Base-by-base conservation (phyloP, 179 eudicot species). In the Silene noctiflora region DNA sequence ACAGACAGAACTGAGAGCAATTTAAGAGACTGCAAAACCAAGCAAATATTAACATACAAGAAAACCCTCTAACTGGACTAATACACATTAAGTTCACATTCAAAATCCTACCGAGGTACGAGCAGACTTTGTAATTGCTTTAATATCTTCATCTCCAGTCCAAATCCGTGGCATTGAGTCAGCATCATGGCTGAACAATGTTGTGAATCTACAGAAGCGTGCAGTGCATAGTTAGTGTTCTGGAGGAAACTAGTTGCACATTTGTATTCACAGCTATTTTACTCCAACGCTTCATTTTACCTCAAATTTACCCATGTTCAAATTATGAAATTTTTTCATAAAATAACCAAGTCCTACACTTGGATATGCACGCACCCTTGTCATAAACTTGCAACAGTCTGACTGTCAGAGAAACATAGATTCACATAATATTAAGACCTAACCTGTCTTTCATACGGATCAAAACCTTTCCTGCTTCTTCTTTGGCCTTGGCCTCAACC, bases 121-220 rank as follows among this genome's bases (percentile, higher is more conserved):
- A 79, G 99, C 98, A 80, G 84, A 75, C 84, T 88, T 91, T 65
- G 99, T 93, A 71, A 95, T 93, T 67, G 90, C 88, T 72, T 87
- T 86, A 67, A 95, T 91, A 74, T 95, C 98, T 85, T 95, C 98
- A 71, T 89, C 91, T 21, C 97, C 99, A 55, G 91, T 91, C 99
- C 99, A 95, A 72, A 95, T 87, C 29, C 98, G 91, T 20, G 99
- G 98, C 99, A 93, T 91, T 64, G 96, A 91, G 80, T 95, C 98
- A 67, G 92, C 75, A 77, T 93, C 98, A 78, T 86, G 92, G 81
- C 96, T 95, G 83, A 93, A 93, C 80, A 89, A 73, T 44, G 73
- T 69, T 27, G 58, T 69, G 58, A 69, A 69, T 69, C 73, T 69
- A 21, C 56, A 69, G 24, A 35, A n/a, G 7, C 51, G 5, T 39